These are phyloP conservation scores for Hyaloscypha finlandica DNA, from an alignment of 495 filamentous ascomycete genomes.

Conservation along the genomic window DNA sequence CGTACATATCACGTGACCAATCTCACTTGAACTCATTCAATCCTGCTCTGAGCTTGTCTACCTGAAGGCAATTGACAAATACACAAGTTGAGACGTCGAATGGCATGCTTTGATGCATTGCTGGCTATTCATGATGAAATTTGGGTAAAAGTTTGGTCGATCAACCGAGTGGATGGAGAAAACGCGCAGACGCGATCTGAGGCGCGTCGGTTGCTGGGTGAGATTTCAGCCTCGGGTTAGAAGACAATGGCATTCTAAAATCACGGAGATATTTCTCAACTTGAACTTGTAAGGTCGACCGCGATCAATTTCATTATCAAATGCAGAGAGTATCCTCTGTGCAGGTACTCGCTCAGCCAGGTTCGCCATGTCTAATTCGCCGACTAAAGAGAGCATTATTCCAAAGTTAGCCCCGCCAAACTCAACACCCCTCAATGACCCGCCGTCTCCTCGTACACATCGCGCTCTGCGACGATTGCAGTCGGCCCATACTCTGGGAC, in stretches of 20 bases:
- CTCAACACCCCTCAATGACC: constrained; percentile 34
- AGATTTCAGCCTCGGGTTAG: neutral
- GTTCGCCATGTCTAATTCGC: constrained; percentile 25
- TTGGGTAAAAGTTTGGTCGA: neutral
- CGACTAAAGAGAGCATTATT: constrained; percentile 26
- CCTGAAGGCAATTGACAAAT: neutral
- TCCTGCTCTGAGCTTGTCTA: neutral
- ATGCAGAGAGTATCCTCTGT: neutral
- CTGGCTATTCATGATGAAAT: neutral
- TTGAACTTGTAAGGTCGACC: neutral
- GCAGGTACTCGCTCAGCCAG: constrained; percentile 7
- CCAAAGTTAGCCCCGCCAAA: constrained; percentile 31
- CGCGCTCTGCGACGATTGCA: constrained; percentile 56
- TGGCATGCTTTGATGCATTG: neutral
- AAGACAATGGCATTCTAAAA: neutral
- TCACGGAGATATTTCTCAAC: neutral
- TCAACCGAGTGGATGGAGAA: neutral
- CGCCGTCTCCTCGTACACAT: constrained; percentile 48
- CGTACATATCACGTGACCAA: neutral
- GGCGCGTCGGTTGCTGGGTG: neutral
- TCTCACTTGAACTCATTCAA: neutral
- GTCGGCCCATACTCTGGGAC: constrained; percentile 57
- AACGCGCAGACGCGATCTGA: neutral
- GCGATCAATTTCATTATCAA: neutral
- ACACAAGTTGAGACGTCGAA: neutral